These are phyloP conservation scores for Cetradonia linearis DNA, from an alignment of 495 filamentous ascomycete genomes.

Conservation along the genomic window DNA sequence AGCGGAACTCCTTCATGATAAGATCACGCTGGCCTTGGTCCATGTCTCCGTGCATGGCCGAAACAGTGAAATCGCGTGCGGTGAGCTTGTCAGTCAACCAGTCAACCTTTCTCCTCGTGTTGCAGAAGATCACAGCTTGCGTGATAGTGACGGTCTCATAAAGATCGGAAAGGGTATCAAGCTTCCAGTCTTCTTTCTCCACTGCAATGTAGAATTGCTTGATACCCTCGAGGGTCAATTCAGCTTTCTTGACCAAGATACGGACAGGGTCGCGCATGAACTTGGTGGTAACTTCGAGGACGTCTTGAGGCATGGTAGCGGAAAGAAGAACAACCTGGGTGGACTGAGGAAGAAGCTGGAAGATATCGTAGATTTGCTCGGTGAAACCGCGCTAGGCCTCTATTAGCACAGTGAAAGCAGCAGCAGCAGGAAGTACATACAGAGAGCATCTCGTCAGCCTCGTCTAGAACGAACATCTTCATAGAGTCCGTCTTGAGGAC, in stretches of 20 bases:
- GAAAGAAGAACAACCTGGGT: constrained; percentile 97
- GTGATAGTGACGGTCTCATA: constrained; percentile 99
- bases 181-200: constrained; percentile 99
- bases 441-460: constrained; percentile 97
- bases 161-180: constrained; percentile 95
- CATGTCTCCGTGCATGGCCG: constrained; percentile 99
- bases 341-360: constrained; percentile 91
- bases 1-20: constrained; percentile 99
- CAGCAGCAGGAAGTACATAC: constrained; percentile 40
- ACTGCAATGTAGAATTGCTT: constrained; percentile 99
- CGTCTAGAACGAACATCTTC: constrained; percentile 99
- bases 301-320: constrained; percentile 96
- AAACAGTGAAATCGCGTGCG: constrained; percentile 96
- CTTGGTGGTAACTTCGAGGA: constrained; percentile 98
- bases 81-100: constrained; percentile 99
- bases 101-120: constrained; percentile 98
- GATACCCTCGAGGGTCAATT: constrained; percentile 96
- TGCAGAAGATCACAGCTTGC: constrained; percentile 99
- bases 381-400: constrained; percentile 75
- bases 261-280: constrained; percentile 99
- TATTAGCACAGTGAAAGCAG: constrained; percentile 1
- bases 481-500: constrained; percentile 88
- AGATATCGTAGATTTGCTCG: constrained; percentile 99
- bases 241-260: constrained; percentile 98
- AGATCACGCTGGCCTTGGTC: constrained; percentile 91